Conservation (phyloP, 108 stramenopile genomes). For the Discostella pseudostelligera region DNA sequence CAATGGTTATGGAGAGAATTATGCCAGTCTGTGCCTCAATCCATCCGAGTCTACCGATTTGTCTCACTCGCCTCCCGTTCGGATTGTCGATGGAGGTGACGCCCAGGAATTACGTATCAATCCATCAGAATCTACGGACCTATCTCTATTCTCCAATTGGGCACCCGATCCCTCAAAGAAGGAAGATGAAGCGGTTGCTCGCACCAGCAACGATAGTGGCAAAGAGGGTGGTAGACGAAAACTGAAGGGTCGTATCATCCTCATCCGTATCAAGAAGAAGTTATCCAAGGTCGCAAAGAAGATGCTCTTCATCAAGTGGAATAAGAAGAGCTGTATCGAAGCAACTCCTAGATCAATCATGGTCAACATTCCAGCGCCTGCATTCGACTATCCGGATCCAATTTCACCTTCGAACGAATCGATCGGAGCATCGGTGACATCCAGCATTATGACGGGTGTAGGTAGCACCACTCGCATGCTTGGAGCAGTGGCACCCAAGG, state of each 20-base stretch:
- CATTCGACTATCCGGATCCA: slow-evolving; percentile 7
- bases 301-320: slow-evolving; percentile 25
- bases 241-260: slow-evolving; percentile 36
- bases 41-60: slow-evolving; percentile 6
- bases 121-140: slow-evolving; percentile 6
- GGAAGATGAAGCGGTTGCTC: not conserved
- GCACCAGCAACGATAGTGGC: not conserved
- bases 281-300: slow-evolving; percentile 33
- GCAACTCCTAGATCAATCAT: not conserved
- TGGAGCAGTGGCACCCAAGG: slow-evolving; percentile 26
- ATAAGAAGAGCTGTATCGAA: not conserved
- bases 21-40: not conserved
- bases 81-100: not conserved
- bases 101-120: slow-evolving; percentile 2
- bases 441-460: slow-evolving; percentile 27
- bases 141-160: slow-evolving; percentile 7
- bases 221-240: slow-evolving; percentile 10
- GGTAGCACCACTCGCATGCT: slow-evolving; percentile 19
- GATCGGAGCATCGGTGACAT: slow-evolving; percentile 21
- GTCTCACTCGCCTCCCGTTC: slow-evolving; percentile 5
- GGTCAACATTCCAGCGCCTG: slow-evolving; percentile 5
- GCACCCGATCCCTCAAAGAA: not conserved
- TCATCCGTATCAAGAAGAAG: slow-evolving; percentile 35
- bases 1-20: not conserved
- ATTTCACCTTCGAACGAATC: slow-evolving; percentile 31